Evolutionary conservation across 108 stramenopile species (phyloP).

Genomic region (Pseudonitzschia multistriata): DNA sequence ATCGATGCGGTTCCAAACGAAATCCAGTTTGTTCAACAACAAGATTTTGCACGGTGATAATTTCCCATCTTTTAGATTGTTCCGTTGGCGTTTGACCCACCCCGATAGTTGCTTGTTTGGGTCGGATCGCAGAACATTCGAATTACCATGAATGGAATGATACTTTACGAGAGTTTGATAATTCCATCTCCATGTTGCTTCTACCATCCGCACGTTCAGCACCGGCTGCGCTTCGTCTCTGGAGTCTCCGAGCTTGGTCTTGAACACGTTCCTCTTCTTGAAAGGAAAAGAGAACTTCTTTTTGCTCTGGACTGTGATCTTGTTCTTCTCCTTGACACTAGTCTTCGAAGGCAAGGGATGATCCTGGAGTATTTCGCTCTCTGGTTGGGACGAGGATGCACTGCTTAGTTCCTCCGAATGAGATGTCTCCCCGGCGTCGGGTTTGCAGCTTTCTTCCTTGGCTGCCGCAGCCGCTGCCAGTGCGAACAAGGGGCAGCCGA

Average conservation of each 20-base stretch:
- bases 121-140: constrained; percentile 3
- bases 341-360: too few relatives aligned
- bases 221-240: background rate
- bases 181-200: background rate
- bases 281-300: background rate
- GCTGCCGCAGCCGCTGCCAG: too few relatives aligned
- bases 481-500: too few relatives aligned
- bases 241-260: background rate
- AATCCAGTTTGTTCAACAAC: constrained; percentile 2
- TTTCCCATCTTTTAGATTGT: constrained; percentile 8
- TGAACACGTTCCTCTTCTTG: background rate
- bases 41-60: background rate
- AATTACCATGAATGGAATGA: background rate
- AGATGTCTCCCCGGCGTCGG: too few relatives aligned
- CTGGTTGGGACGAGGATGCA: too few relatives aligned
- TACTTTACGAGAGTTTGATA: background rate
- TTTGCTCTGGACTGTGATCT: background rate
- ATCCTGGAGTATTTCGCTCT: too few relatives aligned
- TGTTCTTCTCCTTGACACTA: too few relatives aligned
- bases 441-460: too few relatives aligned
- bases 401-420: too few relatives aligned
- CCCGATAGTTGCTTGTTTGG: constrained; percentile 6
- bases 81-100: constrained; percentile 11
- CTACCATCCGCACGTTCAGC: background rate
- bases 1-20: constrained; percentile 11